These are phyloP conservation scores for Capronia epimyces DNA, from an alignment of 2,329 filamentous ascomycete species.

Conservation along the genomic window DNA sequence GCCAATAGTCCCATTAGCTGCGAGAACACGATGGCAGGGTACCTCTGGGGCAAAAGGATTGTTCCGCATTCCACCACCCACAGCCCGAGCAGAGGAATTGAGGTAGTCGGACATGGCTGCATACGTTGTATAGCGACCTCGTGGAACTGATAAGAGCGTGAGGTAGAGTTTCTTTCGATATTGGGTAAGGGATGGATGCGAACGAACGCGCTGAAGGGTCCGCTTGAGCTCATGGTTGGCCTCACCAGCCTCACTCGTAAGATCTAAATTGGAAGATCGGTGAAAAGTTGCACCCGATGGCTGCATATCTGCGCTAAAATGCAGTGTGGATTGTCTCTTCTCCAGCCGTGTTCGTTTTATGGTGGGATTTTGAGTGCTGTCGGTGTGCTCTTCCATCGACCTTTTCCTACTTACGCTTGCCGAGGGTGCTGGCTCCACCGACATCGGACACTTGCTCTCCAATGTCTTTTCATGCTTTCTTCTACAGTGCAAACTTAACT, in stretches of 20 bases:
- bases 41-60: constrained; percentile 81
- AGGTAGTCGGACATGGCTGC: constrained; percentile 63
- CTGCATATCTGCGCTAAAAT: constrained; percentile 5
- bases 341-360: background rate
- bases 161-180: constrained; percentile 58
- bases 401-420: background rate
- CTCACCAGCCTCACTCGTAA: background rate
- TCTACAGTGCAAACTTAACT: constrained; percentile 38
- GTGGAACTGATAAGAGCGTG: constrained; percentile 70
- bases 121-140: constrained; percentile 72
- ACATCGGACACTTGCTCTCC: background rate
- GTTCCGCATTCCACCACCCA: constrained; percentile 67
- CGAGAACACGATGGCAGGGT: constrained; percentile 76
- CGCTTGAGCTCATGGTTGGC: constrained; percentile 4
- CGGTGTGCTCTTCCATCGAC: background rate
- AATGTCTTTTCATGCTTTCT: constrained; percentile 31
- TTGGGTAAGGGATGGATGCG: constrained; percentile 45
- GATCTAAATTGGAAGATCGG: background rate
- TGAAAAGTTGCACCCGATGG: background rate
- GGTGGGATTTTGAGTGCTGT: background rate
- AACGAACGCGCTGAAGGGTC: constrained; percentile 39
- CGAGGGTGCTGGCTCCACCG: background rate
- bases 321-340: constrained; percentile 19
- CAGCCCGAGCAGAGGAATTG: constrained; percentile 65
- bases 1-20: constrained; percentile 58